Base-by-base conservation (phyloP, 345 rosid genomes). In the Salix arbutifolia region DNA sequence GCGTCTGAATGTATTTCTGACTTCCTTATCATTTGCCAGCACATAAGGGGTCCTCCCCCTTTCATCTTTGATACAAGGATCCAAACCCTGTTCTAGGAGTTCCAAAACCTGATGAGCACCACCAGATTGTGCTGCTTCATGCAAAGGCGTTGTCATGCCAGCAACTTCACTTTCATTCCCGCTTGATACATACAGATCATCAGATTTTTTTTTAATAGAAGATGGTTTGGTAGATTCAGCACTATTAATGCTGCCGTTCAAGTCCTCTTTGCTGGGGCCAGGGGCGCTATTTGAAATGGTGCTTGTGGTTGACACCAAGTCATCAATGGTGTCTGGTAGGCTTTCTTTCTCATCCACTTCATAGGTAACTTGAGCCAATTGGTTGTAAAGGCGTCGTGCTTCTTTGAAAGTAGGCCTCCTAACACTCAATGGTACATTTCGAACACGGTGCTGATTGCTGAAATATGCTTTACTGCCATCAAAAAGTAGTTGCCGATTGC, bases 381-480 rank as follows among this genome's bases (percentile, higher is more conserved):
- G 89, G 83, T 81, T 85, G 79, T 91, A 92, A 72, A 96, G 72
- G 60, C 88, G 94, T 64, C 82, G 89, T 33, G 88, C 91, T 85
- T 96, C 99, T 86, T 96, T 96, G 58, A 91, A 77, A 68, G 98
- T 96, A 68, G 99, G 99, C 82, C 99, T 89, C 58, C 91, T 89
- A 64, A 92, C 88, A 74, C 81, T 84, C 77, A 93, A 66, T 17
- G 97, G 96, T 76, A 93, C 76, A 58, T 86, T 87, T 58, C 86
- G 87, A 69, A 91, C 73, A 23, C 86, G 90, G 48, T 77, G 81
- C 60, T 82, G 91, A 81, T 79, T 82, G 82, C 90, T 87, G 81
- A 96, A 93, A 82, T 78, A 85, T 8, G 91, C 88, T 84, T 86
- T 92, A 76, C 88, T 88, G 61, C 92, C 98, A 83, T 77, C 83